These are phyloP conservation scores for apple (Malus domestica) DNA, from an alignment of 306 rosid genomes.

Conservation along the genomic window ASM211411v1 NC_041803.1:18746001-18746500, in stretches of 20 bases:
- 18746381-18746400: conserved; percentile 68
- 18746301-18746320: conserved; percentile 54
- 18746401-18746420: conserved; percentile 77
- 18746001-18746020: neutral
- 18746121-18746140: conserved; percentile 46
- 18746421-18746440: conserved; percentile 87
- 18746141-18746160: conserved; percentile 51
- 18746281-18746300: conserved; percentile 38
- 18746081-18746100: conserved; percentile 21
- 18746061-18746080: conserved; percentile 5
- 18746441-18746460: conserved; percentile 70
- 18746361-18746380: conserved; percentile 63
- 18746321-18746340: conserved; percentile 77
- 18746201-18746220: conserved; percentile 47
- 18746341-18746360: conserved; percentile 71
- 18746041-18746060: neutral
- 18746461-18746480: conserved; percentile 83
- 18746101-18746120: conserved; percentile 27
- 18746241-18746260: conserved; percentile 28
- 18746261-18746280: conserved; percentile 50
- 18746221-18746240: conserved; percentile 14
- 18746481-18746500: conserved; percentile 79
- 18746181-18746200: conserved; percentile 64
- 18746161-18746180: conserved; percentile 43
- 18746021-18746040: neutral